Evolutionary conservation across 257 asterid genomes (phyloP).

Genomic region (Gynochthodes officinalis): DNA sequence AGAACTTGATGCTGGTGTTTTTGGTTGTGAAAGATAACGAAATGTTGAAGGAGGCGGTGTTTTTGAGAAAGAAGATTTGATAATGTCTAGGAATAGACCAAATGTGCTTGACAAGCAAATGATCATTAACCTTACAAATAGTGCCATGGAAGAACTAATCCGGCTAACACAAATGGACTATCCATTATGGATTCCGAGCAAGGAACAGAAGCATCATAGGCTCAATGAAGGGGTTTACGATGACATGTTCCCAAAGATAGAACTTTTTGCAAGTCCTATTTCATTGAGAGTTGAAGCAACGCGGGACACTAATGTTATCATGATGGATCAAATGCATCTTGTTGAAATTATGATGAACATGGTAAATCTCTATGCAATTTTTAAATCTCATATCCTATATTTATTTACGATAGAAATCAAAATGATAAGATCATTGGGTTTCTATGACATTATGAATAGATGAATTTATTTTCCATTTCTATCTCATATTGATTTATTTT

Average conservation of each 20-base stretch:
- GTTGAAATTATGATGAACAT: constrained; percentile 43
- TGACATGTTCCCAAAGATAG: constrained; percentile 22
- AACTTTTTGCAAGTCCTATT: constrained; percentile 1
- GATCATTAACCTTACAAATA: constrained; percentile 23
- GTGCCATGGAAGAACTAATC: constrained; percentile 48
- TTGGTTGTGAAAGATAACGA: neutral
- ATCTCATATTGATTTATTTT: too few species aligned
- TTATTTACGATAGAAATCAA: too few species aligned
- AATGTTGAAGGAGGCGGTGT: neutral
- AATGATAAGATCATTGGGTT: too few species aligned
- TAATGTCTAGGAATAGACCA: too few species aligned
- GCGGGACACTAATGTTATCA: constrained; percentile 16
- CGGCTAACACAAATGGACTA: constrained; percentile 27
- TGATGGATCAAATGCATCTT: constrained; percentile 21
- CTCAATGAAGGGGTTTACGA: constrained; percentile 39
- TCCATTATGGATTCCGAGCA: constrained; percentile 45
- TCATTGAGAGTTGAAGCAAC: constrained; percentile 38
- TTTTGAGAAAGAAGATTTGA: neutral
- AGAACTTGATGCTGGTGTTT: neutral
- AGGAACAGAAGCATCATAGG: constrained; percentile 5
- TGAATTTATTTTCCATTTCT: too few species aligned
- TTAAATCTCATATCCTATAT: too few species aligned
- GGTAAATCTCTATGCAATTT: constrained; percentile 38
- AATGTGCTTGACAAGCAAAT: constrained; percentile 13
- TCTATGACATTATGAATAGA: too few species aligned